Evolutionary conservation across 139 green algal genomes (phyloP).

Genomic region (Tetraselmis striata): DNA sequence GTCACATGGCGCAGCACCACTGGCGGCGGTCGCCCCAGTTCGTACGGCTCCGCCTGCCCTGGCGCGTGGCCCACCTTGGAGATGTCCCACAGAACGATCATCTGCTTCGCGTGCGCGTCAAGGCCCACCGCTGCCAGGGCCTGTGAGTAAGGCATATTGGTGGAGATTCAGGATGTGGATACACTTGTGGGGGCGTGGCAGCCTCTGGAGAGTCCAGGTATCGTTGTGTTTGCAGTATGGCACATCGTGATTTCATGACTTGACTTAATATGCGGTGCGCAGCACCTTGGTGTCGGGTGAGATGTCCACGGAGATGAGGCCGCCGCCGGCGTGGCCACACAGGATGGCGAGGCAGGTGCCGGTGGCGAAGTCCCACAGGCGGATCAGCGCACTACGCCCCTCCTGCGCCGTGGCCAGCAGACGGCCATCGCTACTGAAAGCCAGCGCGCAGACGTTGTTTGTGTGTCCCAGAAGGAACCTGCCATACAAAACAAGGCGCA

Average conservation of each 20-base stretch:
- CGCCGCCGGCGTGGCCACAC: slow-evolving; percentile 29
- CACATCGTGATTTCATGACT: too few relatives aligned
- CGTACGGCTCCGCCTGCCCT: neutral
- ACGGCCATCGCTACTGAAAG: slow-evolving; percentile 33
- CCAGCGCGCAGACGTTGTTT: slow-evolving; percentile 45
- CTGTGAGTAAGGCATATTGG: too few relatives aligned
- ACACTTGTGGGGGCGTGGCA: too few relatives aligned
- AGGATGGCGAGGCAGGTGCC: slow-evolving; percentile 47
- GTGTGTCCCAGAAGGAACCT: slow-evolving; percentile 54
- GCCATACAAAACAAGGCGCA: neutral
- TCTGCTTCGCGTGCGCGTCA: slow-evolving; percentile 50
- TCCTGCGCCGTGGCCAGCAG: slow-evolving; percentile 65
- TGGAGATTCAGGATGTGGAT: too few relatives aligned
- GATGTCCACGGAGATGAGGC: slow-evolving; percentile 57
- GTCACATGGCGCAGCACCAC: slow-evolving; percentile 42
- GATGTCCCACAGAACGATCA: slow-evolving; percentile 70
- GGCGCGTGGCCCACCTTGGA: slow-evolving; percentile 9
- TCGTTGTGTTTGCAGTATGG: too few relatives aligned
- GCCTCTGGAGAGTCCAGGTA: too few relatives aligned
- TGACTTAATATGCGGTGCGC: too few relatives aligned
- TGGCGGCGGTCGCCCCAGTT: neutral
- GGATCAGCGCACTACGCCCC: slow-evolving; percentile 48
- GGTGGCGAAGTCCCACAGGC: slow-evolving; percentile 61
- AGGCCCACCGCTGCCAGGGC: slow-evolving; percentile 57
- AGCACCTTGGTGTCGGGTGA: slow-evolving; percentile 43